These are phyloP conservation scores for Paxillus rubicundulus DNA, from an alignment of 768 basidiomycete species.

Conservation along the genomic window DNA sequence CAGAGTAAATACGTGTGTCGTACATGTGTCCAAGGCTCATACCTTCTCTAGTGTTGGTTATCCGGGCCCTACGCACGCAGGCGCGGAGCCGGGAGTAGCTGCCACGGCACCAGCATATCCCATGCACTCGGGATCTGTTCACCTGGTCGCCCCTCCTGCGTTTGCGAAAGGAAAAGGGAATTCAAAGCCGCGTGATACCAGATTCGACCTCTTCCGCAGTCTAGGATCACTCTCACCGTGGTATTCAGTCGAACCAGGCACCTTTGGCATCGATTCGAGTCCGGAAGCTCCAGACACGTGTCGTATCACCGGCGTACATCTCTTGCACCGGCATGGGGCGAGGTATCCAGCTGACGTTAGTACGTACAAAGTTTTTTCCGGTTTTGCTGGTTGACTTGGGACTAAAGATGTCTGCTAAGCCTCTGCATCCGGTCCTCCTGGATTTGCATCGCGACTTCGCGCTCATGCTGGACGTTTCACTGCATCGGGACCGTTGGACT, in stretches of 20 bases:
- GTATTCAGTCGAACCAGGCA: constrained; percentile 61
- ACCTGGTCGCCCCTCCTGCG: constrained; percentile 41
- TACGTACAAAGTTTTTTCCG: constrained; percentile 24
- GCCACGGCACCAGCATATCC: constrained; percentile 73
- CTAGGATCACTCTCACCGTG: constrained; percentile 83
- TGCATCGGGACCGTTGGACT: constrained; percentile 57
- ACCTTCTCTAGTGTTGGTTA: constrained; percentile 23
- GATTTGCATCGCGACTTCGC: constrained; percentile 50
- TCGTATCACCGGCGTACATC: constrained; percentile 66
- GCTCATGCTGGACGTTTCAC: constrained; percentile 50
- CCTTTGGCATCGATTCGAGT: constrained; percentile 67
- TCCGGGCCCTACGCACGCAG: constrained; percentile 27
- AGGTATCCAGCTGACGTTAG: constrained; percentile 40
- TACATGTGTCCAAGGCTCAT: not conserved
- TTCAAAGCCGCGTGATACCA: constrained; percentile 30
- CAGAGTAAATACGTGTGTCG: constrained; percentile 26
- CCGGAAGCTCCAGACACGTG: constrained; percentile 69
- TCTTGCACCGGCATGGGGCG: constrained; percentile 77
- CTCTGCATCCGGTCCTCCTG: constrained; percentile 39
- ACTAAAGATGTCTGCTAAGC: constrained; percentile 18
- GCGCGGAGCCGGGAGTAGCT: constrained; percentile 31
- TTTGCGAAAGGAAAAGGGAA: constrained; percentile 17
- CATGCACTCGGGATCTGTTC: constrained; percentile 58
- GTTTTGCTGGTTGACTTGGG: constrained; percentile 1
- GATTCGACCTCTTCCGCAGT: constrained; percentile 63